Evolutionary conservation across 169 alveolate species (phyloP), one percentile per base, ranked within the genome.

Genomic region (Plasmodium inui): DNA sequence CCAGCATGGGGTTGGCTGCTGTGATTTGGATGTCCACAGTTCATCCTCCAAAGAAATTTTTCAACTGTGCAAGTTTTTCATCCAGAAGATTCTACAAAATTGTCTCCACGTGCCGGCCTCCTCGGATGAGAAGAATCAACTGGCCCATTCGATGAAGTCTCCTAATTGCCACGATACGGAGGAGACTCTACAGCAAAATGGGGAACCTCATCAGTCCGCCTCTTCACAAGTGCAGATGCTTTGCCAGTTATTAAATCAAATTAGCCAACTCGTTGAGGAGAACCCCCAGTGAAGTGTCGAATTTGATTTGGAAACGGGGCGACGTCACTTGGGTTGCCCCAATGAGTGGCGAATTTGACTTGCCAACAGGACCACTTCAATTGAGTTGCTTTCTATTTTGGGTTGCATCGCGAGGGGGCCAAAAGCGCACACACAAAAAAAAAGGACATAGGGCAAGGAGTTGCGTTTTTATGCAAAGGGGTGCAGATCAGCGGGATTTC

Each of bases 1-100:
- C 79, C 96, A 95, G 37, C 80, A 82, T 44, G 98, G 98, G 8
- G 22, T 79, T 26, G 94, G 96, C 17, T 91, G 95, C 22, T 92
- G 95, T 73, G 96, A 92, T 53, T 28, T 91, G 41, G 89, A 84
- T 74, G 57, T 78, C 8, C 32, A 26, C 28, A 84, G 95, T 41
- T 30, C 83, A 9, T 80, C 97, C 57, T 92, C 97, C n/a, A 86
- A 41, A n/a, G 97, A 74, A 76, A 86, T 95, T 32, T 89, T 78
- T 44, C 39, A 19, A 26, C 17, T 89, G 6, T 89, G 94, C 26
- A 89, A 79, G 28, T 79, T 89, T 89, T 70, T 89, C 53, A 28
- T 81, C 14, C 83, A 80, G 26, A 22, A 89, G 37, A 41, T 89
- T 22, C 39, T 30, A 53, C 26, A 74, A 19, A 86, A 78, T 32